These are phyloP conservation scores for Solanum piurae DNA, from an alignment of 257 asterid species.

Conservation along the genomic window DNA sequence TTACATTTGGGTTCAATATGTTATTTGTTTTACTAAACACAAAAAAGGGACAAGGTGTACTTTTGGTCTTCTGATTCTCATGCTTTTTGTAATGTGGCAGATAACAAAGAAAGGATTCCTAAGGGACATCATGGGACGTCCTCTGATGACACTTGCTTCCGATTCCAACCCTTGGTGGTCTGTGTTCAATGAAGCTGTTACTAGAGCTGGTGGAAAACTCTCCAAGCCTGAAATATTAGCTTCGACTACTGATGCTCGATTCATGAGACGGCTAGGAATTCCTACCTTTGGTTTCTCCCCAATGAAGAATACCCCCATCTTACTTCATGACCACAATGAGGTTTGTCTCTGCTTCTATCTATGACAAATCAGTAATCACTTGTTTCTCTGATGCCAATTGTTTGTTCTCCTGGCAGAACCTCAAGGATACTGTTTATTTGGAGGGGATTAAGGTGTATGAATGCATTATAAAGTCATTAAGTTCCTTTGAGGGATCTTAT, in stretches of 20 bases:
- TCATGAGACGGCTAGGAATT: constrained; percentile 63
- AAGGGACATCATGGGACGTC: constrained; percentile 55
- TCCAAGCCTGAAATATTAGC: constrained; percentile 79
- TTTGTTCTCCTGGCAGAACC: constrained; percentile 33
- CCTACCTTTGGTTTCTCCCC: constrained; percentile 93
- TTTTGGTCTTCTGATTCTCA: neutral
- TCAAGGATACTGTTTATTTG: constrained; percentile 59
- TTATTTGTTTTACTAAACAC: neutral
- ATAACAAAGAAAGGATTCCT: constrained; percentile 59
- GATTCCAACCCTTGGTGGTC: constrained; percentile 93
- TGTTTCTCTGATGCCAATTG: neutral
- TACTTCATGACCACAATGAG: constrained; percentile 97
- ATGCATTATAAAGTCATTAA: constrained; percentile 64
- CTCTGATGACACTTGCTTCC: constrained; percentile 60
- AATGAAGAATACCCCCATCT: constrained; percentile 80
- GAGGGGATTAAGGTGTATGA: constrained; percentile 74
- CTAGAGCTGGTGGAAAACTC: constrained; percentile 76
- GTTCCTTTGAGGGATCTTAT: constrained; percentile 27
- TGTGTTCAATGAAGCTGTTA: constrained; percentile 56
- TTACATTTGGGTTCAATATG: neutral
- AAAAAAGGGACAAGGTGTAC: neutral
- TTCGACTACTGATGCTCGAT: constrained; percentile 87
- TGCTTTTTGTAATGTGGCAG: constrained; percentile 19
- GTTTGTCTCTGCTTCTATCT: constrained; percentile 19
- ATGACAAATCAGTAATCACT: neutral